Evolutionary conservation across 805 yeast genomes (phyloP), one percentile per base, ranked within the genome.

Genomic region (Ogataea siamensis): DNA sequence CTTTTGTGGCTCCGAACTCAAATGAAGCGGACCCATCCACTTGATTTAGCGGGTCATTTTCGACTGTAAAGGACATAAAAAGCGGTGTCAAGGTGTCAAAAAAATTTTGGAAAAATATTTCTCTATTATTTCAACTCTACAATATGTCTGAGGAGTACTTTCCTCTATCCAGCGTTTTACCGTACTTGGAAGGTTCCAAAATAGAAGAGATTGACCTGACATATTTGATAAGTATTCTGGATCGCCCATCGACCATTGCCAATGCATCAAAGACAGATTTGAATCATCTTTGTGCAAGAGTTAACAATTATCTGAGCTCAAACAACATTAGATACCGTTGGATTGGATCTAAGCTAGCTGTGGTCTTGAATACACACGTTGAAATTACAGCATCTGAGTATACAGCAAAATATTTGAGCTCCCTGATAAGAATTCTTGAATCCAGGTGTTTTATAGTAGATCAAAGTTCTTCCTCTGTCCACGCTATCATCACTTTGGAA

Each of bases 11-110:
- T 2, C 73, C 76, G n/a, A 64, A 57, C 11, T 63, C 56, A 40
- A 80, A 67, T 16, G 73, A 73, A 1, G 91, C 80, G 1, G 95
- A 85, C 1, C 97, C 97, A 58, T 87, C 96, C 2, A 82, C 91
- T 45, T 78, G 73, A 38, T 66, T 63, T 32, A 87, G 61, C 4
- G 51, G 22, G 17, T 53, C 58, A 6, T 30, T 44, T 22, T 49
- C 29, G 7, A 50, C 46, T 11, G 17, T 27, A 21, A 50, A 28
- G 5, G 42, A 36, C 45, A 43, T 37, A 21, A 10, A 26, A 26
- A 28, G 37, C 28, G 38, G 43, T 43, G 46, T 33, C 28, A 16
- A 32, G 38, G 18, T 39, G 37, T 32, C 32, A 32, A 38, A 29
- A 21, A 30, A 21, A 31, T 32, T 38, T 32, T 2, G 10, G 15